These are phyloP conservation scores for Daldinia grandis DNA, from an alignment of 495 filamentous ascomycete genomes.

Conservation along the genomic window DNA sequence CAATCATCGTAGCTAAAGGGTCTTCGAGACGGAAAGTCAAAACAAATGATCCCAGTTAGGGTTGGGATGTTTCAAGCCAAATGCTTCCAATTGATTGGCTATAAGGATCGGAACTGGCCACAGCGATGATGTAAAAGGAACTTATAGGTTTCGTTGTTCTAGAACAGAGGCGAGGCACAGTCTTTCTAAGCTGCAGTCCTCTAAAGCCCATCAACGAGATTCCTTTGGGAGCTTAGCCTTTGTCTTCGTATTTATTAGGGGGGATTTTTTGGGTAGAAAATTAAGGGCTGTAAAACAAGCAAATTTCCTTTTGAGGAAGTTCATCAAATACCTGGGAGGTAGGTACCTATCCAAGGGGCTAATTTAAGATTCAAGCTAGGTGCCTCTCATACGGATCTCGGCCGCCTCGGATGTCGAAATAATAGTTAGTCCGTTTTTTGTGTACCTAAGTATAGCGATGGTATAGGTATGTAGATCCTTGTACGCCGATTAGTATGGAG, in stretches of 20 bases:
- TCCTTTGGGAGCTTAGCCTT: neutral
- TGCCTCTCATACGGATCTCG: neutral
- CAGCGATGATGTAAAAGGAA: neutral
- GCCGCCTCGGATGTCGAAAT: neutral
- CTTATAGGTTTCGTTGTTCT: neutral
- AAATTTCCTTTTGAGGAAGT: neutral
- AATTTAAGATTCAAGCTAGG: too few species aligned
- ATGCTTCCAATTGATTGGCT: constrained; percentile 29
- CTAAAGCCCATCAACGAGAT: neutral
- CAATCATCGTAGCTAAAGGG: constrained; percentile 19
- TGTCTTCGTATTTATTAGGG: constrained; percentile 27
- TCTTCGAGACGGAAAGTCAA: constrained; percentile 4
- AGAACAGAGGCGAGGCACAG: neutral
- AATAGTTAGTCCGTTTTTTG: neutral
- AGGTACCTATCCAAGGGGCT: neutral
- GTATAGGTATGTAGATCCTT: too few species aligned
- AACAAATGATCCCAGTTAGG: constrained; percentile 7
- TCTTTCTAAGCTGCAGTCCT: neutral
- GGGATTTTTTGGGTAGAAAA: constrained; percentile 19
- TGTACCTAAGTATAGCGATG: neutral
- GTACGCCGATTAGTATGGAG: neutral
- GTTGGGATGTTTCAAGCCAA: constrained; percentile 22
- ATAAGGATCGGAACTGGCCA: neutral
- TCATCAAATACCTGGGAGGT: neutral
- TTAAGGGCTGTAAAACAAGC: constrained; percentile 23